phyloP scores from a whole-genome alignment of 768 basidiomycete species.

The Hortiboletus flavorubellus region DNA sequence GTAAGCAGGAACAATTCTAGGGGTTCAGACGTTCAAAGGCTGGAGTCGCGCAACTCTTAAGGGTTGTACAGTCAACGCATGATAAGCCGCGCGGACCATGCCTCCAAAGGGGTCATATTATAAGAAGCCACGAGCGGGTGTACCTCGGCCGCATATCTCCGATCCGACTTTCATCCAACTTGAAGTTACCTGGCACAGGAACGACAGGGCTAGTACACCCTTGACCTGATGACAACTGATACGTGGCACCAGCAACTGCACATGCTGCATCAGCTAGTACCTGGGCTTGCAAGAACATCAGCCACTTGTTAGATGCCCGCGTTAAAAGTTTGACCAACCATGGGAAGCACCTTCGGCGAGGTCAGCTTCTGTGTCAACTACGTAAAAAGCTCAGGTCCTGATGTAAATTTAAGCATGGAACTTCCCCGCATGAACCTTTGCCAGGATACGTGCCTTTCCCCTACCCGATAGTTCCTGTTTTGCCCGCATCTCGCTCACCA shows the following conservation, averaged over 20 bases:
- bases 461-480: not conserved
- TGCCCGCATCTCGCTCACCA: not conserved
- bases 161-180: not conserved
- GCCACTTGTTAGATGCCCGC: not conserved
- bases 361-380: not conserved
- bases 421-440: not conserved
- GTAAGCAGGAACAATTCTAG: not conserved
- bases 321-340: not conserved
- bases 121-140: not conserved
- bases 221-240: not conserved
- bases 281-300: not conserved
- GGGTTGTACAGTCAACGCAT: not conserved
- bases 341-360: not conserved
- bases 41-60: conserved; percentile 4
- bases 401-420: not conserved
- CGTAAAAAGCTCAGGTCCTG: not conserved
- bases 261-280: not conserved
- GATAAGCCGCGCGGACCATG: not conserved
- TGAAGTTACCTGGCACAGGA: no score
- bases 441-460: not conserved
- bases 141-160: conserved; percentile 10
- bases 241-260: not conserved
- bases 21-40: not conserved
- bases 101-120: not conserved
- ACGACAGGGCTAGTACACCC: not conserved